Conservation (phyloP, 768 basidiomycete genomes). For the Sporobolomyces pararoseus region DNA sequence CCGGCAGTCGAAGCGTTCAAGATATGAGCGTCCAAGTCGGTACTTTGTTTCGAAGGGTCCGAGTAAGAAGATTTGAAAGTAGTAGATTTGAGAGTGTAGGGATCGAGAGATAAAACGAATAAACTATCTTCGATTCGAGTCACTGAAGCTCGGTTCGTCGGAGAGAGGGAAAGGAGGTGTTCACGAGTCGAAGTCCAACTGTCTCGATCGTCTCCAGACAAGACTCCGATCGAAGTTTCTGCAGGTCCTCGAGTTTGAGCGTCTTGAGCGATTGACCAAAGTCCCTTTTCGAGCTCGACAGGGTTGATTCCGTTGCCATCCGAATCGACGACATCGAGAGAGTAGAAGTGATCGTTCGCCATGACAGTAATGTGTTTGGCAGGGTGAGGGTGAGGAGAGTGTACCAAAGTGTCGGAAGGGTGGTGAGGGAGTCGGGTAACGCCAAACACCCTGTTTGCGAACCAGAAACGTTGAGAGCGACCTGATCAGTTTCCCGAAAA, state of each 20-base stretch:
- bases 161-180: constrained; percentile 64
- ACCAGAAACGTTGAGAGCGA: constrained; percentile 44
- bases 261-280: constrained; percentile 58
- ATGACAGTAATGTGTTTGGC: constrained; percentile 63
- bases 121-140: constrained; percentile 67
- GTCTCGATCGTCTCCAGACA: constrained; percentile 78
- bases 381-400: constrained; percentile 54
- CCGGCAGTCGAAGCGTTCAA: constrained; percentile 65
- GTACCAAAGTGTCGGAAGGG: constrained; percentile 63
- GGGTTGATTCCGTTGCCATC: constrained; percentile 58
- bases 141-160: constrained; percentile 62
- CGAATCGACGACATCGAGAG: constrained; percentile 60
- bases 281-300: constrained; percentile 53
- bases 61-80: constrained; percentile 27
- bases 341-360: constrained; percentile 73
- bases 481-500: constrained; percentile 29
- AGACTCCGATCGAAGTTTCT: constrained; percentile 58
- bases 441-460: constrained; percentile 59
- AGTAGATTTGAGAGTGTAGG: constrained; percentile 56
- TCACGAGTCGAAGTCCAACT: constrained; percentile 72
- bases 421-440: constrained; percentile 68
- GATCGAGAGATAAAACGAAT: constrained; percentile 76
- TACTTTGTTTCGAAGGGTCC: constrained; percentile 32
- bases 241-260: constrained; percentile 55
- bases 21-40: constrained; percentile 67